These are phyloP conservation scores for Taphrina confusa DNA, from an alignment of 1,139 yeast species.

Conservation along the genomic window DNA sequence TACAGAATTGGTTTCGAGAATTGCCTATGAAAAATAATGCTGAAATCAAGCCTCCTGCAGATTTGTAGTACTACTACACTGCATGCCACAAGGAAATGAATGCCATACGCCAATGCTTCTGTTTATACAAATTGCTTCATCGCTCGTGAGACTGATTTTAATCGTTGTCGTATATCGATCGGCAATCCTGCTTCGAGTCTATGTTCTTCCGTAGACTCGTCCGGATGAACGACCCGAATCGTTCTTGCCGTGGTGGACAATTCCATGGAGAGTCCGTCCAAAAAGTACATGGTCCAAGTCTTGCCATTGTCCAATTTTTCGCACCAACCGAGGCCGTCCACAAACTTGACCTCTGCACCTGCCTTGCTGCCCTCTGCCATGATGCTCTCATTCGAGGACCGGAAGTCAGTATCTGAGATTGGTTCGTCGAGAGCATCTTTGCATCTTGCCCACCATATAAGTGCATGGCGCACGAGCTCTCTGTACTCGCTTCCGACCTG, in stretches of 20 bases:
- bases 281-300: constrained; percentile 22
- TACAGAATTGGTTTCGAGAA: background rate
- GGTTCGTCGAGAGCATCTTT: constrained; percentile 22
- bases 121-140: constrained; percentile 24
- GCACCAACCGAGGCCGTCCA: constrained; percentile 35
- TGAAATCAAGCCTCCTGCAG: too few species aligned
- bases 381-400: background rate
- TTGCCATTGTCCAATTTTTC: constrained; percentile 8
- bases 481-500: background rate
- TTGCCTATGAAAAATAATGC: too few species aligned
- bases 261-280: constrained; percentile 15
- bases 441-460: constrained; percentile 28
- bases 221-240: background rate
- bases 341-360: constrained; percentile 1
- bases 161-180: constrained; percentile 14
- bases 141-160: constrained; percentile 18
- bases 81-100: background rate
- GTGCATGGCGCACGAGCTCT: constrained; percentile 17
- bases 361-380: background rate
- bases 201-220: constrained; percentile 2
- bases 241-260: constrained; percentile 4
- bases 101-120: background rate
- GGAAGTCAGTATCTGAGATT: background rate
- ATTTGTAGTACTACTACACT: constrained; percentile 2
- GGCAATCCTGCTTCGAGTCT: constrained; percentile 18